Base-by-base conservation (phyloP, 768 basidiomycete species). In the Boletellus sp. region DNA sequence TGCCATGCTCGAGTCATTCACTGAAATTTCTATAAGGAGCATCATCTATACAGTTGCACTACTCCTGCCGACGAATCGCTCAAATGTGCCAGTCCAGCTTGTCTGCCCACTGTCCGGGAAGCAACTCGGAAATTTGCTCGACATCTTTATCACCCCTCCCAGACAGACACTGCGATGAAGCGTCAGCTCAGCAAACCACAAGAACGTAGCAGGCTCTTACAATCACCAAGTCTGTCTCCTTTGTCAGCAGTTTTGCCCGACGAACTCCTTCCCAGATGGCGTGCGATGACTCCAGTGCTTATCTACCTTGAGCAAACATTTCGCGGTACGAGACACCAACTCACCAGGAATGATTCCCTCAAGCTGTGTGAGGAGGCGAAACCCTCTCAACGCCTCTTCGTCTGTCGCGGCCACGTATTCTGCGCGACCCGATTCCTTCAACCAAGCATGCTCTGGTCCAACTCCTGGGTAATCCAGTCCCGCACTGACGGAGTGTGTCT, bases 131-230 rank as follows among this genome's bases (percentile, higher is more conserved):
- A 50, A 99, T 94, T 63, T 98, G 89, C 57, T 95, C 89, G 4
- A 99, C 96, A 63, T 99, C 95, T 70, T 98, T 98, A 70, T 98
- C 94, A 16, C 96, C 96, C 54, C 95, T 83, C 43, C 95, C 95
- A 47, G 91, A 94, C 45, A 97, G 74, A 62, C 93, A 96, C 90
- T 94, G 51, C 22, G 20, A 37, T 16, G 9, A 16, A 4, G 19
- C 20, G 47, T 59, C 20, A 60, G 51, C 36, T 36, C 3, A 16
- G 15, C 24, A 51, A 26, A 57, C 44, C 52, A 43, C 41, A 35
- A 20, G n/a, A 4, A 39, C 8, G 32, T 35, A 36, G 31, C 41
- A n/a, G 23, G 16, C 13, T 79, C 92, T 70, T 64, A 96, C 94
- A 51, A 98, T 84, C 42, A 98, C 93, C 32, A 99, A 72, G 68